Base-by-base conservation (phyloP, 805 yeast genomes). In the Kluyveromyces siamensis region DNA sequence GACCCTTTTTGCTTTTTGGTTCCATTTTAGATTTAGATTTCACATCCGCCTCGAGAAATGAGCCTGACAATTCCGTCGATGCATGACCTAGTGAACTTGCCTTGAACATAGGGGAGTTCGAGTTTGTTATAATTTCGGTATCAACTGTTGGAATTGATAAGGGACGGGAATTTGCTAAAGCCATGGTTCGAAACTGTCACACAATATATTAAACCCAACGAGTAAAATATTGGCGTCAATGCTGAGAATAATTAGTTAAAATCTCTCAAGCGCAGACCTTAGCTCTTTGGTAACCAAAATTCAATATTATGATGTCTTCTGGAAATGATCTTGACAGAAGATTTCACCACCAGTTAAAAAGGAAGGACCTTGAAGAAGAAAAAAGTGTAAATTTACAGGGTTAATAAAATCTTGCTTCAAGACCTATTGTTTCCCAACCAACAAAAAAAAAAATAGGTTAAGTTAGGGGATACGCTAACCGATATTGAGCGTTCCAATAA, bases 141-240 rank as follows among this genome's bases (percentile, higher is more conserved):
- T 70, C 73, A 49, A 67, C 62, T 27, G 63, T 60, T 39, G 81
- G 77, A 56, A 79, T 69, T 36, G 74, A 77, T 47, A 78, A 72
- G 27, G 84, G 84, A 72, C 83, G 77, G 71, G 82, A 75, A 61
- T 80, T 81, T 52, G 85, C 80, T 68, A 80, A 72, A 49, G 85
- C 85, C 85, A 80, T 80, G 42, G 27, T 59, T 19, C 2, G 11
- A 21, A 5, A 37, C 40, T 21, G 25, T 14, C n/a, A 27, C 9
- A 17, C 33, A 44, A 17, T 44, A 9, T 17, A 40, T 18, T 18
- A 10, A 17, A 18, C 9, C 2, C 36, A 14, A 21, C 9, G 8
- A n/a, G 8, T 16, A 35, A 17, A 16, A 44, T 6, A 35, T 5
- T 10, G 27, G 27, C n/a, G 9, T 16, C 18, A 25, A 40, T 25